Evolutionary conservation across 768 basidiomycete genomes (phyloP), one percentile per base, ranked within the genome.

Genomic region (Trichaptum fuscoviolaceum): DNA sequence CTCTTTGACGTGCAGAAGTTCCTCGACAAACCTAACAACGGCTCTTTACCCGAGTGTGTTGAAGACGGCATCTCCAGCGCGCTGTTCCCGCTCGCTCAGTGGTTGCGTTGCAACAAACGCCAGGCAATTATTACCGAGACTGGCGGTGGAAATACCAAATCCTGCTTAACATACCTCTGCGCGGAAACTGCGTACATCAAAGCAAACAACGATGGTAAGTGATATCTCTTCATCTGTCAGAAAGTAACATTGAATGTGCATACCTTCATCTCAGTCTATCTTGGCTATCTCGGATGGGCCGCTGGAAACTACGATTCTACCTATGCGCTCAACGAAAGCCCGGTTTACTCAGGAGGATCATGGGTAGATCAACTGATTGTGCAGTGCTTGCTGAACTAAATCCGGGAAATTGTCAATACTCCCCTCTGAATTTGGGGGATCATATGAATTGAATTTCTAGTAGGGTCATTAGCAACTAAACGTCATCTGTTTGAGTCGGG

Each of bases 121-220:
- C 82, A 84, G 69, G 87, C 85, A 0, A 75, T 88, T 70, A 82
- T 86, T 72, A 83, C 85, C 17, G 87, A 88, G 71, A 87, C 85
- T 1, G 87, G 87, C 36, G 87, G 85, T 20, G 85, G 85, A 18
- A 79, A 86, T 69, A 77, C 78, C 18, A 77, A 77, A 9, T 80
- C 79, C 8, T 87, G 86, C 69, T 73, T 79, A 6, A 72, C 74
- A 18, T 81, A 78, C 67, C 74, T 83, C 68, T 82, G 79, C 58
- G 76, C 82, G 67, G 80, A 84, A 69, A 75, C 83, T 35, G 77
- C 73, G 0, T 84, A 74, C 74, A 81, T 81, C 66, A 80, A 81
- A 59, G 71, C 75, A 52, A 82, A 83, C 72, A 80, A 80, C 36
- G 83, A 85, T 71, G 83, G 83, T 83, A 57, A 42, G 78, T 65